Base-by-base conservation (phyloP, 768 basidiomycete genomes). In the Boletus sp. region DNA sequence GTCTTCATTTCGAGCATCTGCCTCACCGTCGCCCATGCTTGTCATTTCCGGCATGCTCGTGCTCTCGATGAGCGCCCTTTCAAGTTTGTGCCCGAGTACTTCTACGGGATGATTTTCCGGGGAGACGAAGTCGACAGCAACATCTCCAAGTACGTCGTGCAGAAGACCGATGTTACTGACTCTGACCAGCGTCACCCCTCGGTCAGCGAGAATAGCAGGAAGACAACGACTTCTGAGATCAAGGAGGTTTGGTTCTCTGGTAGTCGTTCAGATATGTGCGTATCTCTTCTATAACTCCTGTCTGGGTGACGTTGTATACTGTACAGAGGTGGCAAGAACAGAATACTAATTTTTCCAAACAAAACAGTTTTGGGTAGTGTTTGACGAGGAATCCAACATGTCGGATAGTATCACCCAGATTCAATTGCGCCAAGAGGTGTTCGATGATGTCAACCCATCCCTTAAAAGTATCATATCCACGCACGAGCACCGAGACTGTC, bases 181-280 rank as follows among this genome's bases (percentile, higher is more conserved):
- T 14, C 21, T 4, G 40, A 41, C 6, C 23, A 21, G 35, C 8
- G 4, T 8, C 17, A 41, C 13, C 4, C 13, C 7, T 21, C 21
- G 7, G 13, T 7, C 40, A 23, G 3, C 13, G 40, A 41, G 14
- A 14, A 25, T 23, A 25, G 23, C 23, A 15, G 9, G 8, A 23
- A 14, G 21, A 7, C 39, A 7, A 14, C 3, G 19, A 23, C 39
- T 7, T 17, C 15, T 15, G 1, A 34, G 34, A 55, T 85, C n/a
- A 74, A 80, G 50, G 84, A 88, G 61, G 85, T 88, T 2, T 87
- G 85, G 84, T 87, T 87, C 63, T 71, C 83, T 1, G 83, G 76
- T 1, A 65, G 70, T 32, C 77, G 76, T 35, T 65, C 65, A 35
- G 73, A 74, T 61, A 56, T 44, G 73, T 70, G 23, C 11, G 55